Base-by-base conservation (phyloP, 2,329 filamentous ascomycete genomes). In the Amauroascus niger region DNA sequence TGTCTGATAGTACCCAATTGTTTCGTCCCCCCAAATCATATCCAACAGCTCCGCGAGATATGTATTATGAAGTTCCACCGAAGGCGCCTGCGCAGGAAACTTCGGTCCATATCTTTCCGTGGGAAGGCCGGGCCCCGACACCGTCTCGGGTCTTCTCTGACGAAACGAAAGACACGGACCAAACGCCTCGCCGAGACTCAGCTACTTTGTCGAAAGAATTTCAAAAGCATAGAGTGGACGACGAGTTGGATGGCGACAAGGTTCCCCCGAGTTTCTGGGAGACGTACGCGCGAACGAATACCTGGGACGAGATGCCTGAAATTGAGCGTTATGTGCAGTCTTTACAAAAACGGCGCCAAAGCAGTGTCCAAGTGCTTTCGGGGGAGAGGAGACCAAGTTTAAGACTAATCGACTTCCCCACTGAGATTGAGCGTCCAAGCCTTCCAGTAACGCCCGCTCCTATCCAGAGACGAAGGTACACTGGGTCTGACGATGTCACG, bases 401-500 rank as follows among this genome's bases (percentile, higher is more conserved):
- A 56, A 87, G 79, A 64, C 72, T 95, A 58, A 95, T 89, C 56
- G 87, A 95, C 71, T 96, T 95, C 67, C 90, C 90, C 3, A 86
- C 80, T 60, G 86, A 86, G 63, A 69, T 80, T 56, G 90, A 96
- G 66, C 80, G 89, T 46, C 89, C 89, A 48, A 95, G 88, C 67
- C 76, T 96, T 55, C 89, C 91, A 4, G 90, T 95, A 33, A 96
- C 90, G 8, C 90, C 90, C 1, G 88, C 88, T 13, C 88, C 89
- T 14, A 78, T 91, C 62, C 79, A 80, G 58, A 77, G 85, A 61
- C 75, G 79, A 32, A 83, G 74, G 49, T 86, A 85, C 67, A 88
- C 83, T 84, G 49, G 8, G 28, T 43, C 51, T 13, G 30, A 33
- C 30, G 55, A 53, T 13, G 32, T 33, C 30, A 71, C 74, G 58